phyloP scores from a whole-genome alignment of 2,329 filamentous ascomycete genomes.

The Fusarium continuum region DNA sequence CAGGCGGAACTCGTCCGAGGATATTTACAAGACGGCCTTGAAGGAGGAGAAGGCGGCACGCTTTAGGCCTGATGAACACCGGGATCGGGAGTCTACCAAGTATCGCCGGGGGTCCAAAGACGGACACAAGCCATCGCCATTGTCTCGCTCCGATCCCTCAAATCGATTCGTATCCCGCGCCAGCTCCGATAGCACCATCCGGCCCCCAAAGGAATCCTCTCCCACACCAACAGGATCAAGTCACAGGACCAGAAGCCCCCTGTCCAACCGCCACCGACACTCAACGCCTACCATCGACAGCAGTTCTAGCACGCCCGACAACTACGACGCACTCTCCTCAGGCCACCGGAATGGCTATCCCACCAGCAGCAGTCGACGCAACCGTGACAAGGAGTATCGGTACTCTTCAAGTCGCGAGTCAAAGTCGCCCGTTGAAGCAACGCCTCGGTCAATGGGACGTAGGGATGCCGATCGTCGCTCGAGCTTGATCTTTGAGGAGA shows the following conservation, averaged over 20 bases:
- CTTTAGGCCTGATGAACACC: slow-evolving; percentile 32
- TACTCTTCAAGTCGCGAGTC: slow-evolving; percentile 41
- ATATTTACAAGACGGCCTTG: slow-evolving; percentile 14
- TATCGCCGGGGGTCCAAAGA: slow-evolving; percentile 33
- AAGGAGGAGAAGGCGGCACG: slow-evolving; percentile 31
- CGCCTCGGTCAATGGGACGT: slow-evolving; percentile 29
- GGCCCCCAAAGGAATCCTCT: slow-evolving; percentile 24
- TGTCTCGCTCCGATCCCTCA: slow-evolving; percentile 27
- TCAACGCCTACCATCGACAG: slow-evolving; percentile 27
- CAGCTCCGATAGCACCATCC: slow-evolving; percentile 30
- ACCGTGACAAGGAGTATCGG: slow-evolving; percentile 43
- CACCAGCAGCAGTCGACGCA: slow-evolving; percentile 25
- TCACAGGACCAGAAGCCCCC: slow-evolving; percentile 33
- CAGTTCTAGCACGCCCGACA: slow-evolving; percentile 12
- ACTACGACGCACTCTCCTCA: slow-evolving; percentile 22
- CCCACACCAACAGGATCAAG: slow-evolving; percentile 13
- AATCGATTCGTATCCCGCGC: slow-evolving; percentile 22
- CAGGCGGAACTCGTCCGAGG: slow-evolving; percentile 22
- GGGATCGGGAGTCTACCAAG: slow-evolving; percentile 22
- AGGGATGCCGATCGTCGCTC: slow-evolving; percentile 23
- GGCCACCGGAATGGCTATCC: slow-evolving; percentile 13
- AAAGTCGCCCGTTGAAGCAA: slow-evolving; percentile 17
- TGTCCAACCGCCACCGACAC: slow-evolving; percentile 35
- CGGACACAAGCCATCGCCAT: slow-evolving; percentile 21
- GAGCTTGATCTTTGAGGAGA: slow-evolving; percentile 32